Evolutionary conservation across 2,329 filamentous ascomycete genomes (phyloP).

Genomic region (Ophidiomyces ophidiicola): DNA sequence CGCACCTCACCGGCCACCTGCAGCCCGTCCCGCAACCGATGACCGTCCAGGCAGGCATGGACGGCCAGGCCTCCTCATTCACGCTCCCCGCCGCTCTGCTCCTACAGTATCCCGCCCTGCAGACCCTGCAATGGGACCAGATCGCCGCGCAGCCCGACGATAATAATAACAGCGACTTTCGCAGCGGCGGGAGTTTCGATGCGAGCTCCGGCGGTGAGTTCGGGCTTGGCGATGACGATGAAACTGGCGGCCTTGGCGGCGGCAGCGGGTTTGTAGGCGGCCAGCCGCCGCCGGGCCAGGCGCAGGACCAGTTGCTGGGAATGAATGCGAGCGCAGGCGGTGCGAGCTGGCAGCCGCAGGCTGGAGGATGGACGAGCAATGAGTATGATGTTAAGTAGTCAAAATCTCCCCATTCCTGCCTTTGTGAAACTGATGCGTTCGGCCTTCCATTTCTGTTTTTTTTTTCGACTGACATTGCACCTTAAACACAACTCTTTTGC

Average conservation of each 20-base stretch:
- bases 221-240: constrained; percentile 32
- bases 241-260: no score
- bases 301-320: constrained; percentile 17
- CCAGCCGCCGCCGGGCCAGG: constrained; percentile 24
- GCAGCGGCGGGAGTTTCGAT: constrained; percentile 43
- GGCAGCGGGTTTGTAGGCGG: constrained; percentile 26
- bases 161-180: constrained; percentile 36
- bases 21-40: constrained; percentile 46
- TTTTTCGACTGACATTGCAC: neutral
- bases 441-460: neutral
- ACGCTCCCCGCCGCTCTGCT: constrained; percentile 75
- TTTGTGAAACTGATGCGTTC: constrained; percentile 5
- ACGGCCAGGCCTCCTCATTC: constrained; percentile 48
- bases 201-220: constrained; percentile 35
- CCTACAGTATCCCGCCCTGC: constrained; percentile 86
- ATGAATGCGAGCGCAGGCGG: constrained; percentile 20
- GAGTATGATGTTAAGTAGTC: constrained; percentile 8
- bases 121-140: constrained; percentile 77
- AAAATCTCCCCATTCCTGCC: neutral
- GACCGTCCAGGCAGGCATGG: constrained; percentile 47
- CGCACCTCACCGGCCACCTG: constrained; percentile 44
- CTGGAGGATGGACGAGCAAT: constrained; percentile 9
- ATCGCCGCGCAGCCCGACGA: constrained; percentile 49
- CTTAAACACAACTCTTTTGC: neutral
- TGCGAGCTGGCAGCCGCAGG: constrained; percentile 7